Evolutionary conservation across 441 rosid species (phyloP), one percentile per base, ranked within the genome.

Genomic region (Jatropha multifida): DNA sequence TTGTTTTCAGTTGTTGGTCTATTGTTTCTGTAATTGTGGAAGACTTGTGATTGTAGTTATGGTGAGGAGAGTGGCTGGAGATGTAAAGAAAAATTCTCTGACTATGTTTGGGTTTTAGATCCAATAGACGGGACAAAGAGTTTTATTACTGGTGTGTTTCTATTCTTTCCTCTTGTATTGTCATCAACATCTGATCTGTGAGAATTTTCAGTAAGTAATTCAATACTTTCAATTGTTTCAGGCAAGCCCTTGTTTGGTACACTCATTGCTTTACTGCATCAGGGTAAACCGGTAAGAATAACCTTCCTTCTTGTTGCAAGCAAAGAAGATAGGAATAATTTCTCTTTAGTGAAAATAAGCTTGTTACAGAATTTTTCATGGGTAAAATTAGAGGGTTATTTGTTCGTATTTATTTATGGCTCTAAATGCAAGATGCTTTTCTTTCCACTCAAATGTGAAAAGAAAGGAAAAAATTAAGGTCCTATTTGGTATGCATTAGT

Each of bases 31-130:
- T 82, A 67, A 66, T 63, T 32, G 11, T 68, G 32, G 1, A 68
- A 77, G 27, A 20, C 42, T 63, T 84, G 75, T 78, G 64, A 70
- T 76, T 84, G 81, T 86, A 96, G 99, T 81, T 92, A 68, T 74
- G 99, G 99, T 41, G 99, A 95, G 89, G 99, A 95, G 86, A 91
- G 89, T 64, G 97, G 98, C 17, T 96, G 99, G 99, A 89, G 87
- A 79, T 94, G 96, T 86, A 85, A 84, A 72, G 90, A 91, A 75
- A 79, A 88, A 65, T 87, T 79, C 89, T 85, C 98, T 9, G 96
- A 93, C 79, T 93, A 86, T 85, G 97, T 96, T 81, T 96, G 99
- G 99, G 92, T 94, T 83, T 82, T 94, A 76, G 98, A 94, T 84
- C 99, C 99, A 32, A 96, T 92, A 23, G 99, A 96, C 23, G 98